Evolutionary conservation across 2,329 filamentous ascomycete genomes (phyloP).

Genomic region (Acarospora socialis): DNA sequence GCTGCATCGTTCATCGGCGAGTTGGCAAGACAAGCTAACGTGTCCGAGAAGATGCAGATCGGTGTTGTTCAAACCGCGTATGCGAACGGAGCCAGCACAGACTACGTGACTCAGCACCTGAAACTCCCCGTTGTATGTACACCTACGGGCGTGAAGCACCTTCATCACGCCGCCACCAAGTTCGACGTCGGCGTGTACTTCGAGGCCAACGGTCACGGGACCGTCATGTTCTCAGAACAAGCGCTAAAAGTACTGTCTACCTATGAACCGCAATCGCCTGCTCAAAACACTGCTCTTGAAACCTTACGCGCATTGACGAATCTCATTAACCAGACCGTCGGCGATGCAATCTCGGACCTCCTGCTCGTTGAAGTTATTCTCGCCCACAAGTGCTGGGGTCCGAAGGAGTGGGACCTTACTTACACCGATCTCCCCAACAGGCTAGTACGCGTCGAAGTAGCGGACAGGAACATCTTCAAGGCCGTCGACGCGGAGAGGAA

Average conservation of each 20-base stretch:
- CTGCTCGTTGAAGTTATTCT: conserved; percentile 91
- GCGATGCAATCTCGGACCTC: conserved; percentile 90
- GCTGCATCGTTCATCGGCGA: conserved; percentile 89
- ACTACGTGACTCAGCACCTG: conserved; percentile 77
- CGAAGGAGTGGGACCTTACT: conserved; percentile 81
- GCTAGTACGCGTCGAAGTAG: conserved; percentile 83
- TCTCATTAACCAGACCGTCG: conserved; percentile 95
- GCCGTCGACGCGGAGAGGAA: conserved; percentile 86
- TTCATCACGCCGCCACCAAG: conserved; percentile 90
- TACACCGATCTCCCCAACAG: conserved; percentile 92
- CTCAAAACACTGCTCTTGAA: conserved; percentile 78
- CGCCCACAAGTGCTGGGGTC: conserved; percentile 83
- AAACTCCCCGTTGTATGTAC: conserved; percentile 86
- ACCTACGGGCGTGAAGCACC: conserved; percentile 88
- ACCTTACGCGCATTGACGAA: conserved; percentile 71
- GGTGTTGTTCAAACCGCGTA: conserved; percentile 96
- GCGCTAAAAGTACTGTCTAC: conserved; percentile 66
- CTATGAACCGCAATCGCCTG: conserved; percentile 75
- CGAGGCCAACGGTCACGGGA: conserved; percentile 95
- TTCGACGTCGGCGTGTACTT: conserved; percentile 98
- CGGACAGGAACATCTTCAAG: conserved; percentile 75
- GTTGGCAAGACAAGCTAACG: conserved; percentile 63
- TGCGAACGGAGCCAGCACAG: conserved; percentile 87
- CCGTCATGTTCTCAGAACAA: conserved; percentile 80
- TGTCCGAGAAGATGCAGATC: conserved; percentile 69